Evolutionary conservation across 371 early-diverging fungal species (phyloP), one percentile per base, ranked within the genome.

Genomic region (Rhizopus arrhizus): DNA sequence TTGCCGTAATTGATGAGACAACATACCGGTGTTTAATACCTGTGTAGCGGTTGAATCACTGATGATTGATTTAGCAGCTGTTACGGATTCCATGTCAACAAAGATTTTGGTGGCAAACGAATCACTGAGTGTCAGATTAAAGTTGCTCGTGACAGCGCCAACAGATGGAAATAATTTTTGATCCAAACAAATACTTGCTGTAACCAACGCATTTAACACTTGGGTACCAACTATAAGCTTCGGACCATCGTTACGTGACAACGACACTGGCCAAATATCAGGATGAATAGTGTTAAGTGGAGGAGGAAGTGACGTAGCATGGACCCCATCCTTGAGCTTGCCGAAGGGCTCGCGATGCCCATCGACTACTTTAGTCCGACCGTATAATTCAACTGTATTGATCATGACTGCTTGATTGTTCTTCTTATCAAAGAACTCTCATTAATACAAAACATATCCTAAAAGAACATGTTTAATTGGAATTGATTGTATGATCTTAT

Each of bases 351-450:
- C 55, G 32, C 61, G 34, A 47, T 54, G 48, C 11, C 32, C 38
- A 40, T 71, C 68, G 3, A 65, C 57, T 28, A 58, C 42, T 46
- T 41, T 53, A 9, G 16, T 65, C 28, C 63, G 43, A n/a, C 65
- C 68, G 34, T 67, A 68, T 29, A 65, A 50, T 41, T 72, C 68
- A 16, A 67, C 58, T 22, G 68, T 72, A 55, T 72, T 72, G 29
- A 54, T 53, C 43, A 67, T 61, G n/a, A 58, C 40, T 5, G 68
- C 61, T 49, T 67, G 43, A 38, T 58, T 65, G 35, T 67, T 72
- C 7, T 36, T 36, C 10, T 10, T 36, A 36, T 36, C n/a, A n/a
- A n/a, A n/a, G n/a, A n/a, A n/a, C n/a, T n/a, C n/a, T n/a, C n/a
- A n/a, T n/a, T n/a, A n/a, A n/a, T n/a, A n/a, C n/a, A n/a, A n/a